These are phyloP conservation scores for Cadophora luteo-olivacea DNA, from an alignment of 2,329 filamentous ascomycete genomes.

Conservation along the genomic window DNA sequence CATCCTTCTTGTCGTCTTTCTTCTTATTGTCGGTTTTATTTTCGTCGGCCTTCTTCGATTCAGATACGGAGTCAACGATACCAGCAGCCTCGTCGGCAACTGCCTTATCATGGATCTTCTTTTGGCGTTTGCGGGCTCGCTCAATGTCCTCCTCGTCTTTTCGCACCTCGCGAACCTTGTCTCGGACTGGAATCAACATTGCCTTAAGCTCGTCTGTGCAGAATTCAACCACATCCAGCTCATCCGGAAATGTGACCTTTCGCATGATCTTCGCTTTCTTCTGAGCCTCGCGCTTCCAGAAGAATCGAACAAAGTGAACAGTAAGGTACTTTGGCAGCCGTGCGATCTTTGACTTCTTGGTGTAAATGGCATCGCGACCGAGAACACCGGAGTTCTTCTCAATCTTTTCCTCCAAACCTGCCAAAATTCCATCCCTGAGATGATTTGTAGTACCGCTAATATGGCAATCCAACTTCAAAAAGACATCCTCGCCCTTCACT, in stretches of 20 bases:
- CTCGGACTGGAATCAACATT: conserved; percentile 86
- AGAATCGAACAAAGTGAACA: conserved; percentile 97
- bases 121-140: conserved; percentile 89
- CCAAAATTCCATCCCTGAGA: conserved; percentile 84
- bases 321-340: conserved; percentile 94
- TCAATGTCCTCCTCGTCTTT: conserved; percentile 96
- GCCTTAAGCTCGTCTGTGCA: conserved; percentile 89
- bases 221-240: conserved; percentile 92
- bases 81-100: conserved; percentile 56
- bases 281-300: conserved; percentile 93
- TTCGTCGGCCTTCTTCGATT: conserved; percentile 54
- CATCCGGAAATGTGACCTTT: conserved; percentile 94
- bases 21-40: conserved; percentile 56
- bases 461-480: conserved; percentile 95
- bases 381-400: conserved; percentile 86
- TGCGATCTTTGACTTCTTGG: conserved; percentile 88
- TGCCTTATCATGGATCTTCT: conserved; percentile 62
- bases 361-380: conserved; percentile 81
- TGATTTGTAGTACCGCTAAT: conserved; percentile 90
- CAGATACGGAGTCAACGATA: conserved; percentile 50
- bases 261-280: conserved; percentile 99
- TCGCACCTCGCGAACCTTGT: conserved; percentile 92
- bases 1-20: conserved; percentile 46
- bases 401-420: conserved; percentile 83
- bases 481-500: conserved; percentile 72